Evolutionary conservation across 2,329 filamentous ascomycete species (phyloP).

Genomic region (Madurella fahalii): DNA sequence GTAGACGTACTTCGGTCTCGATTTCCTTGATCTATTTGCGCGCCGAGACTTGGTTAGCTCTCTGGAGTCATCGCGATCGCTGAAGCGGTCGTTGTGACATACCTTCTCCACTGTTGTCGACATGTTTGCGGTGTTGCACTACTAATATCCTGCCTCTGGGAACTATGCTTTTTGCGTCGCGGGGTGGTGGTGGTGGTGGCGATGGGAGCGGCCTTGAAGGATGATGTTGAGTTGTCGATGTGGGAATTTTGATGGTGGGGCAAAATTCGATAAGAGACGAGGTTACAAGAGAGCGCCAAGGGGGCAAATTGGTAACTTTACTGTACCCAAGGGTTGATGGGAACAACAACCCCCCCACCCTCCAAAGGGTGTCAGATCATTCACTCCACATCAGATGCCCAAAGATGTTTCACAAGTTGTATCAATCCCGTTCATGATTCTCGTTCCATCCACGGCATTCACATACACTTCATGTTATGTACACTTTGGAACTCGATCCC

Average conservation of each 20-base stretch:
- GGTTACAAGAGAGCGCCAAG: not conserved
- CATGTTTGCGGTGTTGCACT: conserved; percentile 57
- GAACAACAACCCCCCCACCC: too few species aligned
- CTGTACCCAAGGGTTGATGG: not conserved
- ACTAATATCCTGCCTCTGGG: not conserved
- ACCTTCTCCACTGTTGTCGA: conserved; percentile 97
- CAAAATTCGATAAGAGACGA: conserved; percentile 18
- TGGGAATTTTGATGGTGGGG: conserved; percentile 31
- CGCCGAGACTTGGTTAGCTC: conserved; percentile 30
- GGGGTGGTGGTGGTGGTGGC: not conserved
- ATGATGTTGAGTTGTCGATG: conserved; percentile 12
- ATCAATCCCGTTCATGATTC: too few species aligned
- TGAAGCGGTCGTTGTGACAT: conserved; percentile 27
- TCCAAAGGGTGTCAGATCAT: too few species aligned
- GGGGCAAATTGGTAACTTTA: not conserved
- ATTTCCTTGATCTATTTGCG: conserved; percentile 81
- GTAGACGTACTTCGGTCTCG: conserved; percentile 75
- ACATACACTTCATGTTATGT: too few species aligned
- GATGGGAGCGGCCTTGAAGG: not conserved
- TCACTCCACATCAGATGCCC: too few species aligned
- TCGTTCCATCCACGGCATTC: too few species aligned
- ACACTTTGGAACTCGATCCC: too few species aligned
- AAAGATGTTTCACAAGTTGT: too few species aligned
- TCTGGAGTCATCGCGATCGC: not conserved
- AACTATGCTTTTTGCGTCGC: not conserved